Evolutionary conservation across 176 grass and related monocot species (phyloP), one percentile per base, ranked within the genome.

Genomic region (Microstegium vimineum): DNA sequence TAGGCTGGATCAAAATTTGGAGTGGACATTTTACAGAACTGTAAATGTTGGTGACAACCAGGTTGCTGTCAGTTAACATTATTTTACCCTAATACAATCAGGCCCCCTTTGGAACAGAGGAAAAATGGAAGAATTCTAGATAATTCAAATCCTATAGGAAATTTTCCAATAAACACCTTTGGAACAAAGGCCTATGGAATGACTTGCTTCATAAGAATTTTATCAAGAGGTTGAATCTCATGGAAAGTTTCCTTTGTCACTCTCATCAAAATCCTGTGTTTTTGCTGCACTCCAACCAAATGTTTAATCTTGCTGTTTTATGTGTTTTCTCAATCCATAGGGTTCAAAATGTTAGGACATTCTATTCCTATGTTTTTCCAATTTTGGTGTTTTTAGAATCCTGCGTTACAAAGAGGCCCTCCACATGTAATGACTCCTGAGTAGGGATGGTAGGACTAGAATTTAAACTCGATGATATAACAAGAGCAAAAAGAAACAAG

Each of bases 401-500:
- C 22, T 56, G 22, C 3, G 8, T n/a, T 56, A 20, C 52, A 56
- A n/a, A 56, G 6, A 56, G 52, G 10, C 8, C 57, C n/a, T 30
- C 40, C 31, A 71, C 42, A 69, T 77, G 47, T 0, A 66, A 75
- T 36, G 45, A 6, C 20, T 42, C 35, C 26, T 20, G 18, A 26
- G 18, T 26, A 80, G 20, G 13, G 2, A 52, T 37, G 35, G 31
- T 52, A 78, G 11, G 36, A 78, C 11, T 62, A 31, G 17, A 74
- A 64, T 75, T 74, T 16, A 56, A 57, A 51, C 23, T 52, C 40
- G 34, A 52, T 63, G 61, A 27, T 35, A 72, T 17, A 77, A 32
- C 46, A 77, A 76, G 36, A 80, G 20, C 14, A 0, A 31, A 25
- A 75, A 74, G 22, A 57, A 87, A 77, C 57, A 49, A 47, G 61